Base-by-base conservation (phyloP, 495 filamentous ascomycete genomes). In the Echria macrotheca region DNA sequence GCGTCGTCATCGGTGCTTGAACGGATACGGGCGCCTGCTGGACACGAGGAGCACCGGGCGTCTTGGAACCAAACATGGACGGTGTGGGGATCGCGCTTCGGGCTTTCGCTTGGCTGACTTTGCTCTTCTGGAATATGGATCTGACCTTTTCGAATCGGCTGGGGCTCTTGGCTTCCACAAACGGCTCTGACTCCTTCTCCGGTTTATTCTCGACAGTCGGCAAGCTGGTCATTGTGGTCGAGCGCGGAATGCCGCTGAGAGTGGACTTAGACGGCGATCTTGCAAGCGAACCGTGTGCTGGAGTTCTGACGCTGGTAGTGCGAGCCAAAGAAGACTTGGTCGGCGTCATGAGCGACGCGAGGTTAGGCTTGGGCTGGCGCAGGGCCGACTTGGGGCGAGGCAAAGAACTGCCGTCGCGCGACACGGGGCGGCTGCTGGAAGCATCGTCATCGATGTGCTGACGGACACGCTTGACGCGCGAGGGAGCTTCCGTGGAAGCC, bases 301-400 rank as follows among this genome's bases (percentile, higher is more conserved):
- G 65, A 5, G 64, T 67, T 67, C 84, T 91, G 40, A 76, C 60
- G 56, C 75, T 87, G 44, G 68, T 61, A 29, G 74, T 64, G 17
- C 88, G 84, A 18, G 84, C 80, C 33, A 86, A 59, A 0, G 87
- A 89, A n/a, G 88, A 72, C 57, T 85, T 86, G 25, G 88, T 94
- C 0, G 89, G 90, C 1, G 87, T 91, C 67, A 83, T 78, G 37
- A 90, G 65, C 12, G 78, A 78, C 17, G 63, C 59, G 5, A 72
- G 52, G 49, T 47, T 63, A 65, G 79, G 53, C 68, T 73, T 59
- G 49, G 69, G 58, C 32, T 59, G 69, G 56, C 60, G 68, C 26
- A 68, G 60, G 47, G 44, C 61, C 49, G 72, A 69, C 55, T 69
- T 65, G 33, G 72, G 60, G 47, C 69, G 56, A 47, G 71, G 64